These are phyloP conservation scores for Paraconiothyrium brasiliense DNA, from an alignment of 2,329 filamentous ascomycete genomes.

Conservation along the genomic window DNA sequence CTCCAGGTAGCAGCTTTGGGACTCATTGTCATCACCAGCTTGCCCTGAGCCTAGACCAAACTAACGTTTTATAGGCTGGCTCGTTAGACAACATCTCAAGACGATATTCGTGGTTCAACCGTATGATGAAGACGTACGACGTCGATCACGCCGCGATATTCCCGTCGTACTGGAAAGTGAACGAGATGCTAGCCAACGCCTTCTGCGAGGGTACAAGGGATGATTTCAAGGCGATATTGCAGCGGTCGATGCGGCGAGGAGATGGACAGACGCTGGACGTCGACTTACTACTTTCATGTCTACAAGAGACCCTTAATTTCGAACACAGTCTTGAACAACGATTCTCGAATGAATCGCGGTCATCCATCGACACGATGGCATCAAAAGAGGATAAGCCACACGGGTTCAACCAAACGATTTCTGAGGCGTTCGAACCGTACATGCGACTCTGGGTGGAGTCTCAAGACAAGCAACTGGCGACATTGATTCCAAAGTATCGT, in stretches of 20 bases:
- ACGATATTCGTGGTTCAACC: slow-evolving; percentile 94
- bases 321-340: slow-evolving; percentile 89
- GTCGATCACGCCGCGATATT: slow-evolving; percentile 91
- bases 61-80: slow-evolving; percentile 66
- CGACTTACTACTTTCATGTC: slow-evolving; percentile 83
- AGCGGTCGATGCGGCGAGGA: slow-evolving; percentile 81
- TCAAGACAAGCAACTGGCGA: slow-evolving; percentile 86
- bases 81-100: slow-evolving; percentile 96
- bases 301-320: slow-evolving; percentile 97
- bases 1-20: not conserved
- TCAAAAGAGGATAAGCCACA: slow-evolving; percentile 79
- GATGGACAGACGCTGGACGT: slow-evolving; percentile 87
- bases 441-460: slow-evolving; percentile 97
- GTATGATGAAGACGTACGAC: slow-evolving; percentile 95
- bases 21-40: not conserved
- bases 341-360: slow-evolving; percentile 76
- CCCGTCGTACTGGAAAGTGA: slow-evolving; percentile 85
- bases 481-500: slow-evolving; percentile 87
- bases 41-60: not conserved
- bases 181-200: slow-evolving; percentile 86
- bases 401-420: slow-evolving; percentile 89
- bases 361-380: slow-evolving; percentile 88
- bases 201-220: slow-evolving; percentile 97
- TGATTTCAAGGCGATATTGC: slow-evolving; percentile 92
- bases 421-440: slow-evolving; percentile 96